phyloP scores from a whole-genome alignment of 2,329 filamentous ascomycete genomes.

The Colletotrichum sp. region DNA sequence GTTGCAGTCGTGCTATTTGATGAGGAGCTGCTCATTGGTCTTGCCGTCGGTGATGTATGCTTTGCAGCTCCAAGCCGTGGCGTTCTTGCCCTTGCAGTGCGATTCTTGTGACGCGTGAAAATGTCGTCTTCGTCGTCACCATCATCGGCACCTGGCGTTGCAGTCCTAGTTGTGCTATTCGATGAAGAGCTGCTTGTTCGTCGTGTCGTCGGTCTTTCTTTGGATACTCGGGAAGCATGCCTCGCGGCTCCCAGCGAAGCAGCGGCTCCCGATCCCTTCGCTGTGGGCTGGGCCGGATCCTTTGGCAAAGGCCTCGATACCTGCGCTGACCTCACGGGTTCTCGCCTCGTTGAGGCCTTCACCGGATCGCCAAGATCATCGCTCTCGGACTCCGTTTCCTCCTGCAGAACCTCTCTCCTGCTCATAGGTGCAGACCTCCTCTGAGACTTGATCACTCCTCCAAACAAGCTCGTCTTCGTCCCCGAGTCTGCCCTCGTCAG shows the following conservation, averaged over 20 bases:
- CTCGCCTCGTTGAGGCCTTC: background rate
- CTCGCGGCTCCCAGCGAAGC: background rate
- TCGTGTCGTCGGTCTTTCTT: background rate
- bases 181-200: slow-evolving; percentile 2
- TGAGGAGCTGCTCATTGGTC: background rate
- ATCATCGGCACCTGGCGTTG: background rate
- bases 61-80: background rate
- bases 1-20: slow-evolving; percentile 32
- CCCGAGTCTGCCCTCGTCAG: slow-evolving; percentile 27
- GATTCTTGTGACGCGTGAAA: slow-evolving; percentile 16
- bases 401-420: background rate
- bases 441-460: background rate
- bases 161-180: slow-evolving; percentile 31
- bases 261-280: background rate
- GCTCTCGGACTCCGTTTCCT: slow-evolving; percentile 8
- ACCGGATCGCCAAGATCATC: background rate
- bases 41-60: background rate
- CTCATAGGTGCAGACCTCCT: slow-evolving; percentile 16
- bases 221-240: background rate
- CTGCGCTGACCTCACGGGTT: background rate
- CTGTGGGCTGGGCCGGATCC: background rate
- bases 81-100: background rate
- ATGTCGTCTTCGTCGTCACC: slow-evolving; percentile 7
- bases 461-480: slow-evolving; percentile 31
- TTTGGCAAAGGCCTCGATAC: background rate